Evolutionary conservation across 257 asterid genomes (phyloP), one percentile per base, ranked within the genome.

Genomic region (Cruciata laevipes): DNA sequence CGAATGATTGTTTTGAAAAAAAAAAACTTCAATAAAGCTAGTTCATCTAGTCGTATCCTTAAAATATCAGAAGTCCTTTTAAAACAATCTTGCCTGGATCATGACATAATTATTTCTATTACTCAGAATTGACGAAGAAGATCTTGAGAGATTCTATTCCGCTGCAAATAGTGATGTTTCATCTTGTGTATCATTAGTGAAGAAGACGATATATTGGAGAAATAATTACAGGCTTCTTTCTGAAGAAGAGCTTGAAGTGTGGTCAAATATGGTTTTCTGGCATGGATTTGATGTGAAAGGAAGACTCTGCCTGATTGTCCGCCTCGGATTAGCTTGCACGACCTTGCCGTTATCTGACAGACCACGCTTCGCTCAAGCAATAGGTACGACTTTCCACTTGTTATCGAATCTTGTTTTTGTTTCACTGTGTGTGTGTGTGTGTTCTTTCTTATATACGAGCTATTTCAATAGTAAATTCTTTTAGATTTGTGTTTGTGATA

Each of bases 221-320:
- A 91, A 87, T 81, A 88, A 80, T 10, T 90, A 90, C 82, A 78
- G 89, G 82, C 78, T 90, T 84, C 91, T 94, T 61, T 79, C 95
- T 6, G 83, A 17, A 65, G 88, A 81, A 77, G 99, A 94, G 76
- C 97, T 94, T 63, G 95, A 86, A 68, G 77, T 74, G 79, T 94
- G 99, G 99, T 83, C 97, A 73, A 81, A 80, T 77, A 73, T 88
- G 93, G 77, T 90, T 49, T 94, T 90, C 77, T 94, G 99, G 99
- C 99, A 94, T 80, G 97, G 96, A 74, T 80, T 79, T 64, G 99
- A 90, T 78, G 69, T 75, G 74, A 83, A 76, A 75, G 67, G 76
- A 59, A 81, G 87, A 12, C 97, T 94, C 9, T 87, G 94, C 81
- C 96, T 94, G 70, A 63, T 88, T 49, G 85, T 90, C 80, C 96